Conservation (phyloP, 2,329 filamentous ascomycete genomes). For the Aurifilum marmelostoma region DNA sequence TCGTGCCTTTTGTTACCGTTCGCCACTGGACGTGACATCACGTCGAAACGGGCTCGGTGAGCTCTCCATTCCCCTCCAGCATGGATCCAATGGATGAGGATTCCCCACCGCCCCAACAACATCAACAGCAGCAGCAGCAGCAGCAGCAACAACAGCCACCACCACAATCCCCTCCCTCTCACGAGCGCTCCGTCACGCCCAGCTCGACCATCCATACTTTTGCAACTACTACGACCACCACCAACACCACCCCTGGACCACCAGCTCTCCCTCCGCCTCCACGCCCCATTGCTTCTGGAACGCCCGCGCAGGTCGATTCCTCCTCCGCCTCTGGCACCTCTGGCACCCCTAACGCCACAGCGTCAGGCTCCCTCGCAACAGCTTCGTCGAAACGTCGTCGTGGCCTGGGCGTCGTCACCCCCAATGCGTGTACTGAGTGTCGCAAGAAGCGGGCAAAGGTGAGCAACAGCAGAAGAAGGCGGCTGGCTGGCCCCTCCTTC, state of each 20-base stretch:
- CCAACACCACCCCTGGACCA: conserved; percentile 14
- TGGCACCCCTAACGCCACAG: conserved; percentile 32
- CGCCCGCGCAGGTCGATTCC: conserved; percentile 28
- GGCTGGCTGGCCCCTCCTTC: neutral
- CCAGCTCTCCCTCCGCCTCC: neutral
- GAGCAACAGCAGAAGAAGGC: no score
- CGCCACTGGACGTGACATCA: conserved; percentile 16
- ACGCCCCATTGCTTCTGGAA: conserved; percentile 6
- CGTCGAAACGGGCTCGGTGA: conserved; percentile 17
- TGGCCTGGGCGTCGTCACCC: conserved; percentile 60
- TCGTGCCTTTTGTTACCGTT: neutral
- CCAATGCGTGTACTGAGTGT: conserved; percentile 64
- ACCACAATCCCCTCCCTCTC: conserved; percentile 1
- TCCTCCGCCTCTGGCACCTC: conserved; percentile 34
- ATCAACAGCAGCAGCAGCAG: neutral
- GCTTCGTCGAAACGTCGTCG: conserved; percentile 54
- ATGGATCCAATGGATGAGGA: conserved; percentile 31
- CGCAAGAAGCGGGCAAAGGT: conserved; percentile 65
- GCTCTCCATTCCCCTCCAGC: conserved; percentile 14
- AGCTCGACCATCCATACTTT: conserved; percentile 20
- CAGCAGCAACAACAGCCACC: neutral
- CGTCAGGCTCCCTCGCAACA: conserved; percentile 28
- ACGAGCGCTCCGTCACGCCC: conserved; percentile 16
- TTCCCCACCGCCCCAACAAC: conserved; percentile 12
- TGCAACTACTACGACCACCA: conserved; percentile 15